Base-by-base conservation (phyloP, 129 eudicot genomes). In the Chrysanthemum makinoi region DNA sequence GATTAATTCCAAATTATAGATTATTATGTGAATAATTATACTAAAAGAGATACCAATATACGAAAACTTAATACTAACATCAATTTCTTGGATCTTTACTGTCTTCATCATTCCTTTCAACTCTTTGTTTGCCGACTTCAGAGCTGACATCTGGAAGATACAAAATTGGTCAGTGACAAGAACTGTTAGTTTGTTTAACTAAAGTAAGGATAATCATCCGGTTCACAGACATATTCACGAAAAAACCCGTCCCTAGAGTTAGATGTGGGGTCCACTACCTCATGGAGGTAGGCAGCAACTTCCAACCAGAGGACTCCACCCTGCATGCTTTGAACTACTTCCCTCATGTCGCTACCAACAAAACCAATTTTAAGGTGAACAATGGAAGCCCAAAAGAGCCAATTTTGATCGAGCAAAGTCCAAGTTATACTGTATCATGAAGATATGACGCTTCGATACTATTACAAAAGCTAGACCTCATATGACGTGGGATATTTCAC, bases 41-140 rank as follows among this genome's bases (percentile, higher is more conserved):
- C 43, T 35, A 1, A 35, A 6, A 33, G 39, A 33, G 39, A 33
- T 3, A 4, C 5, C 6, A 33, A 33, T 33, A 3, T 33, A 68
- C 16, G 62, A 3, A 24, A 17, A 39, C 10, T 24, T 10, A 66
- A 60, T 75, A 86, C 91, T 58, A 66, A 91, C 97, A 80, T 89
- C 98, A 72, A 92, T 85, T 74, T 92, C 98, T 81, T 92, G 89
- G 78, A 92, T 86, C 77, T 89, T 92, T 55, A 91, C 97, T 0
- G 88, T 84, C 83, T 91, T 91, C 96, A 91, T 91, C 97, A 91
- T 91, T 75, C 97, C 98, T 80, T 91, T 91, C 81, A 91, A 75
- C 64, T 91, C 97, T 75, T 88, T 91, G 76, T 91, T 91, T 48
- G 96, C 97, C 14, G 96, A 79, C 72, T 91, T 88, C 83, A 91